Base-by-base conservation (phyloP, 2,329 filamentous ascomycete genomes). In the Dryadomyces quercus-mongolicae region DNA sequence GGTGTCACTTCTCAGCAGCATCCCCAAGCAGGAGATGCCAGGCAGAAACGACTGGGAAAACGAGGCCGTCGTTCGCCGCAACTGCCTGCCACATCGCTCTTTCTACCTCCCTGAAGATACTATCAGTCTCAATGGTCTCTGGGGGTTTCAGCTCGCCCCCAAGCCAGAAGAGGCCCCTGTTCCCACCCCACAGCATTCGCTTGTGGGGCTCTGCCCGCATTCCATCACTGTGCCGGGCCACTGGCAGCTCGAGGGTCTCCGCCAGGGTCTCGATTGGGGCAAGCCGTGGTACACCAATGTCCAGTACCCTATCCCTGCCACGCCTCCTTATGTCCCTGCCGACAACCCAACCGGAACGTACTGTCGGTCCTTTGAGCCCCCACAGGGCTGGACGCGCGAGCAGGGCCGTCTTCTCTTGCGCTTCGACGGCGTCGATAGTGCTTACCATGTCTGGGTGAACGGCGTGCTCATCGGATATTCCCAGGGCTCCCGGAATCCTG, bases 391-490 rank as follows among this genome's bases (percentile, higher is more conserved):
- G 70, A 8, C n/a, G 1, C 63, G 67, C 53, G 15, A 18, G 1
- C 63, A 67, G 54, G 63, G 59, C 5, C 79, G 84, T 58, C 66
- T 86, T 18, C 72, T 82, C 16, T 67, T 88, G 21, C 72, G 84
- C 12, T 88, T 87, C 57, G 84, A 88, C 54, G 85, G 85, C 1
- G 84, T 88, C 0, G 84, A 88, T 60, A 83, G 81, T 60, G 80
- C 84, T 0, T 88, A 84, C 60, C 82, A 87, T 64, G 67, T 87
- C 12, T 87, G 77, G 74, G 68, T 88, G 7, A 88, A 88, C 58
- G 81, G 81, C 0, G 63, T 69, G 16, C 67, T 81, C 40, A 70
- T 86, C 2, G 85, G 85, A 2, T 88, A 87, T 61, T 79, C 79
- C 2, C 83, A 88, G 62, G 85, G 84, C 0, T 78, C 78, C 10